Evolutionary conservation across 2,329 filamentous ascomycete genomes (phyloP).

Genomic region (Xylaria sp.): DNA sequence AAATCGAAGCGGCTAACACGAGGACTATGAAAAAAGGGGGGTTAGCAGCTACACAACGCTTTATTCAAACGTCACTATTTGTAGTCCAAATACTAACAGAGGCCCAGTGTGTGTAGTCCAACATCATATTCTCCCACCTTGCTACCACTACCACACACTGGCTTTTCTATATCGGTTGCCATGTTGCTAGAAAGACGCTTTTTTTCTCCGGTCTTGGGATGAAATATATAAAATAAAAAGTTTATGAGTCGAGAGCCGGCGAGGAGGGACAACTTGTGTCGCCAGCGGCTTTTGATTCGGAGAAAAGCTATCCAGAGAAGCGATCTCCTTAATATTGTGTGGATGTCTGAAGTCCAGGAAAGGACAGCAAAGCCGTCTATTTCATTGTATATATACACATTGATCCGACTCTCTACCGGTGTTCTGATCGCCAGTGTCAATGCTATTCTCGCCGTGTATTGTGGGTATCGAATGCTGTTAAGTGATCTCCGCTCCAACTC

Average conservation of each 20-base stretch:
- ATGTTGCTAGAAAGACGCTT: constrained; percentile 34
- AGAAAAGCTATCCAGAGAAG: constrained; percentile 44
- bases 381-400: constrained; percentile 9
- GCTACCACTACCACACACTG: constrained; percentile 54
- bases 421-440: neutral
- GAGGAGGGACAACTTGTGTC: constrained; percentile 44
- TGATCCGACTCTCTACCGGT: neutral
- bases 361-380: neutral
- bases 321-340: constrained; percentile 14
- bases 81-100: constrained; percentile 53
- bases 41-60: neutral
- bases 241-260: constrained; percentile 39
- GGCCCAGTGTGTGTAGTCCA: constrained; percentile 54
- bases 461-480: constrained; percentile 4
- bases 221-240: neutral
- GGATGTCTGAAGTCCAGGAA: constrained; percentile 8
- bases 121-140: constrained; percentile 57
- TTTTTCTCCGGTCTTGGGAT: neutral
- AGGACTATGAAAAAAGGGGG: constrained; percentile 48
- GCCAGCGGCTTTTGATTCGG: constrained; percentile 52
- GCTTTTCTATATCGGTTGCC: constrained; percentile 50
- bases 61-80: neutral
- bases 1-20: constrained; percentile 55
- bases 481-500: constrained; percentile 19
- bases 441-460: constrained; percentile 15